Evolutionary conservation across 2,329 filamentous ascomycete species (phyloP), one percentile per base, ranked within the genome.

Genomic region (Metarhizium guizhouense): DNA sequence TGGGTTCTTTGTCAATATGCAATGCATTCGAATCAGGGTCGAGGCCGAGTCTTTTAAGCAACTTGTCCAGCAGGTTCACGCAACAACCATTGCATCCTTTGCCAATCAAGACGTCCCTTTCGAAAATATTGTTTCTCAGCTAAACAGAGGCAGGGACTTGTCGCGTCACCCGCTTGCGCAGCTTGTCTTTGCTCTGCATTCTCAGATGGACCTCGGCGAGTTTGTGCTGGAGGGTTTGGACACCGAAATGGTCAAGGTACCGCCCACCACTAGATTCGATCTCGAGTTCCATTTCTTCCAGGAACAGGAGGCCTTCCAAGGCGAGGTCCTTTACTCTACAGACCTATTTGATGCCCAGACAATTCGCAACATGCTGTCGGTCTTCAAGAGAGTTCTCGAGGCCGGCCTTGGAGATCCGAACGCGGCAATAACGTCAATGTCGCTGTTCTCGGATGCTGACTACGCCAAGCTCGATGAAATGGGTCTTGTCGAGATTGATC

Each of bases 301-400:
- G 25, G 25, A 25, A 25, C 25, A 25, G 25, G 25, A 25, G 25
- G 25, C 25, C 25, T 25, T 25, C 25, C 25, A 1, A 2, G 62
- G 64, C 0, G 49, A 53, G 2, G 38, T 59, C 5, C 30, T 63
- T 4, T 67, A 57, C 36, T 58, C 65, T 0, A 57, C 58, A 4
- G 64, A 66, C 13, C 53, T 67, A 0, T 67, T 60, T 14, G 54
- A 61, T 4, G 13, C 57, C 0, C 56, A 57, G n/a, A 65, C 64
- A 0, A 53, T 67, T n/a, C 10, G 56, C 10, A 59, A 58, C 10
- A 29, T 66, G 3, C 36, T 60, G 6, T 54, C 55, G 0, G 52
- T 63, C 1, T 62, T 65, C 30, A 47, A 58, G 4, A 36, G 55
- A 18, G 48, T 65, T 2, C 58, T 67, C 0, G 47, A 54, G 0